Percentiles rank a stretch among this genome's conserved stretches.
Conservation (phyloP, 768 basidiomycete species). For the Suillus weaverae region DNA sequence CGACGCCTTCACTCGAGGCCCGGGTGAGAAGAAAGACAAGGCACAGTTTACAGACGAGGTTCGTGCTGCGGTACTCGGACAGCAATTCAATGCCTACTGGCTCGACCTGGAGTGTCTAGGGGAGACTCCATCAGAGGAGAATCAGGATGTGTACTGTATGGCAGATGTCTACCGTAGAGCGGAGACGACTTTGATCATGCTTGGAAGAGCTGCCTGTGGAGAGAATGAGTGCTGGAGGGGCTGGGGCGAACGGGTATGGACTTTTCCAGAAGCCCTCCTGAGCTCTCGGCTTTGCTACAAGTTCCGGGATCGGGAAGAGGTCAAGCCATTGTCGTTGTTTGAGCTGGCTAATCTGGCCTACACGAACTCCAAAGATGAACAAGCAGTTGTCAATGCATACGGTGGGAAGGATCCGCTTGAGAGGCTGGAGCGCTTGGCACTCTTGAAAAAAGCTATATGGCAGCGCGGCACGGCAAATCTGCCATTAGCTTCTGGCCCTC, state of each 20-base stretch:
- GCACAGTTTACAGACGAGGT: slow-evolving; percentile 10
- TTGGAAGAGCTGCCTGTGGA: slow-evolving; percentile 7
- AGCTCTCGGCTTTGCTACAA: slow-evolving; percentile 6
- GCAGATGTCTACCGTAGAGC: slow-evolving; percentile 19
- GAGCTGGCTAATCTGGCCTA: slow-evolving; percentile 18
- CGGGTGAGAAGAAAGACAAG: slow-evolving; percentile 7
- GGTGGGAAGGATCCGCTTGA: slow-evolving; percentile 9
- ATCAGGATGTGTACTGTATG: slow-evolving; percentile 19
- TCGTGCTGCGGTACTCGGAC: slow-evolving; percentile 5
- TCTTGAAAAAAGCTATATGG: slow-evolving; percentile 20
- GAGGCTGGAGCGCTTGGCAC: slow-evolving; percentile 16
- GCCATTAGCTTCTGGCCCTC: background rate
- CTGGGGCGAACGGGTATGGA: slow-evolving; percentile 20
- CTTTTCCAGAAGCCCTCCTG: slow-evolving; percentile 6
- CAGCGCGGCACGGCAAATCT: slow-evolving; percentile 11
- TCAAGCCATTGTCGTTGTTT: background rate
- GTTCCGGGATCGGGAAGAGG: slow-evolving; percentile 4
- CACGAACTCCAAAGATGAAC: slow-evolving; percentile 7
- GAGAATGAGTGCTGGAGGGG: slow-evolving; percentile 14
- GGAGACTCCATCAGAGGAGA: slow-evolving; percentile 12
- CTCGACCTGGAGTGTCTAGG: slow-evolving; percentile 20
- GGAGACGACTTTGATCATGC: slow-evolving; percentile 14
- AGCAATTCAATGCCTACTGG: slow-evolving; percentile 17
- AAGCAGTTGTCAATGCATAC: slow-evolving; percentile 14
- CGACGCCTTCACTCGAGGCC: slow-evolving; percentile 9